Conservation (phyloP, 495 filamentous ascomycete species). For the Aspergillus bertholletiae region DNA sequence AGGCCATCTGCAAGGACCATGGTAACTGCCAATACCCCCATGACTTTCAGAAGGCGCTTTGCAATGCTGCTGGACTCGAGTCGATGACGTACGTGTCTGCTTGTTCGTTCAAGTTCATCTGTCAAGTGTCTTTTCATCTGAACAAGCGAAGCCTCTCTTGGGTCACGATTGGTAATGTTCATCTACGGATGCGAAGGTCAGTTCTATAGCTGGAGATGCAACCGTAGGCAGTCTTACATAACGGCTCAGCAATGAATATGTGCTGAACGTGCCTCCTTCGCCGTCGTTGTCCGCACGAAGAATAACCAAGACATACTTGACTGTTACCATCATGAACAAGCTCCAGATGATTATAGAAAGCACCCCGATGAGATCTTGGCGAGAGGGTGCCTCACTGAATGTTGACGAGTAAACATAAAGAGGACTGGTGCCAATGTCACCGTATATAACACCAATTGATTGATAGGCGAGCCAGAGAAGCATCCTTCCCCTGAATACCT, state of each 20-base stretch:
- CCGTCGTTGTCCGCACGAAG: conserved; percentile 71
- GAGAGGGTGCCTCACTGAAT: conserved; percentile 52
- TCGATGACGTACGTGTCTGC: conserved; percentile 47
- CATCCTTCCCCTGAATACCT: conserved; percentile 21
- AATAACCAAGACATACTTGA: conserved; percentile 71
- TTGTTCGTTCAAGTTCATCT: conserved; percentile 48
- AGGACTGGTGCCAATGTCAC: conserved; percentile 73
- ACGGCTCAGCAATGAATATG: conserved; percentile 66
- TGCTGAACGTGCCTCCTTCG: conserved; percentile 72
- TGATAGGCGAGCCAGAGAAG: conserved; percentile 59
- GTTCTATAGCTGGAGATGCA: not conserved
- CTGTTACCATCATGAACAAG: conserved; percentile 66
- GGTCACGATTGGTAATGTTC: conserved; percentile 23
- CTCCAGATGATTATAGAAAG: conserved; percentile 74
- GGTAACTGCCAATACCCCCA: conserved; percentile 69
- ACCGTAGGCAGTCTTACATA: conserved; percentile 47
- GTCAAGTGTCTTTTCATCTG: conserved; percentile 60
- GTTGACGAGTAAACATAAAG: conserved; percentile 73
- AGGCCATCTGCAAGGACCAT: conserved; percentile 60
- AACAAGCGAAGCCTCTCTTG: conserved; percentile 38
- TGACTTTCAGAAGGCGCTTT: conserved; percentile 53
- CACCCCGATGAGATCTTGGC: conserved; percentile 62
- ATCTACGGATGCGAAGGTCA: conserved; percentile 7
- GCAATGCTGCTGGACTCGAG: conserved; percentile 56
- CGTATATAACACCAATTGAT: conserved; percentile 70